A percentile compares a stretch with the other conserved stretches of the same genome.
Evolutionary conservation across 2,329 filamentous ascomycete species (phyloP).

Genomic region (Furcasterigmium sp.): DNA sequence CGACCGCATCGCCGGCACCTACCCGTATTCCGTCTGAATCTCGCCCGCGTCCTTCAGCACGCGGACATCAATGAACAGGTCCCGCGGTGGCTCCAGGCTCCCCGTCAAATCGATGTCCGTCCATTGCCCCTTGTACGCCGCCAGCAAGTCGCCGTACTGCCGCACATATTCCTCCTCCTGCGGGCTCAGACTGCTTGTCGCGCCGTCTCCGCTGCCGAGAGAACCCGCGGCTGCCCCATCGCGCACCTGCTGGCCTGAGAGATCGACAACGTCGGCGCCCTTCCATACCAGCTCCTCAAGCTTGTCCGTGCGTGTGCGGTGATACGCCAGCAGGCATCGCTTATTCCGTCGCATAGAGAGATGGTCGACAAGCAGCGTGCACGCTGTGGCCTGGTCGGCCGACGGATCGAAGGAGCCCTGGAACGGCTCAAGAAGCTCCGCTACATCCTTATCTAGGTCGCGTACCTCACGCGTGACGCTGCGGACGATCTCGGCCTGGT

Average conservation of each 20-base stretch:
- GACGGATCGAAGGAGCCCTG: slow-evolving; percentile 81
- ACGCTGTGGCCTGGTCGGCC: slow-evolving; percentile 77
- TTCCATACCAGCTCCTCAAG: slow-evolving; percentile 92
- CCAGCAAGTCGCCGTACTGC: slow-evolving; percentile 84
- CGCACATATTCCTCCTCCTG: slow-evolving; percentile 96
- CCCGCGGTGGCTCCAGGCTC: slow-evolving; percentile 85
- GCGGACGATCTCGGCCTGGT: slow-evolving; percentile 87
- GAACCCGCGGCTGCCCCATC: slow-evolving; percentile 26
- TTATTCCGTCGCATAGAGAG: slow-evolving; percentile 95
- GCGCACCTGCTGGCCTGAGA: slow-evolving; percentile 51
- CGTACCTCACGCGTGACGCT: slow-evolving; percentile 85
- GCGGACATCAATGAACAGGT: slow-evolving; percentile 94
- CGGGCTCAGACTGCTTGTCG: slow-evolving; percentile 76
- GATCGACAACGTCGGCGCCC: slow-evolving; percentile 76
- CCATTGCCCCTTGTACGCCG: slow-evolving; percentile 98
- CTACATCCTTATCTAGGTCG: slow-evolving; percentile 83
- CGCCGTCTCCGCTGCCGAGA: slow-evolving; percentile 35
- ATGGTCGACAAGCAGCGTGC: slow-evolving; percentile 87
- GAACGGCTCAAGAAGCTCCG: slow-evolving; percentile 74
- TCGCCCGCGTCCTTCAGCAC: slow-evolving; percentile 96
- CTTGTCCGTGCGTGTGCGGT: slow-evolving; percentile 83
- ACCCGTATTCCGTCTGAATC: slow-evolving; percentile 99
- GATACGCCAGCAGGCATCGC: slow-evolving; percentile 89
- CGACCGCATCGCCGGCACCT: slow-evolving; percentile 32
- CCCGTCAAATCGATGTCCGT: slow-evolving; percentile 96